phyloP scores from a whole-genome alignment of 495 filamentous ascomycete genomes.

The Neurospora sublineolata region DNA sequence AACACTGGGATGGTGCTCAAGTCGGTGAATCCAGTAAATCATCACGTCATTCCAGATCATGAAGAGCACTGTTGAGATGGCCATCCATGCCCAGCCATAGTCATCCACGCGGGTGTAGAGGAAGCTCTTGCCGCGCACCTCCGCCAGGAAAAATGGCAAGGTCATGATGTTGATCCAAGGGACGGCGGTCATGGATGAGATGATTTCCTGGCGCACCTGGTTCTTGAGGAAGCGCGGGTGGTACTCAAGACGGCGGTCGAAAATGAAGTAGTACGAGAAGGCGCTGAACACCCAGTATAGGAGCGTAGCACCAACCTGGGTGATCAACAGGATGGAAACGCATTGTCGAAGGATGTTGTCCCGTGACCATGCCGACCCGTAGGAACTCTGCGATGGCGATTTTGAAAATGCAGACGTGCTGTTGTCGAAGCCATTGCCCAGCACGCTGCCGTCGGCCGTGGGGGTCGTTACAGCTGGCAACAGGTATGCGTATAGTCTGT shows the following conservation, averaged over 20 bases:
- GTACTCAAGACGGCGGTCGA: constrained; percentile 14
- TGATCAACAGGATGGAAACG: constrained; percentile 11
- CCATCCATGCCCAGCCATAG: constrained; percentile 11
- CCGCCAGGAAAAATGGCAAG: constrained; percentile 12
- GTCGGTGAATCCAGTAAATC: constrained; percentile 17
- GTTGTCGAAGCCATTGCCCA: not conserved
- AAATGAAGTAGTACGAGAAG: constrained; percentile 13
- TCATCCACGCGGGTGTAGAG: constrained; percentile 9
- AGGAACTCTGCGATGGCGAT: not conserved
- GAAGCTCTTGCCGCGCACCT: constrained; percentile 13
- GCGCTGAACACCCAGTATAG: constrained; percentile 14
- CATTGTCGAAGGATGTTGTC: constrained; percentile 13
- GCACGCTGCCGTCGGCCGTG: not conserved
- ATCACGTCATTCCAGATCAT: constrained; percentile 15
- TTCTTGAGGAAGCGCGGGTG: constrained; percentile 16
- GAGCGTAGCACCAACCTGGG: constrained; percentile 9
- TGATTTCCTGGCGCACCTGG: constrained; percentile 13
- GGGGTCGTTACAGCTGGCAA: constrained; percentile 4
- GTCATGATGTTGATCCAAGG: constrained; percentile 16
- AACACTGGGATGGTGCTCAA: constrained; percentile 14
- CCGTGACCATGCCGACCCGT: constrained; percentile 11
- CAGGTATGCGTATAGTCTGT: constrained; percentile 13
- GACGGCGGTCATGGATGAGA: constrained; percentile 10
- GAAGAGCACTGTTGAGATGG: constrained; percentile 10
- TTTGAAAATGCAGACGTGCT: not conserved